Evolutionary conservation across 257 asterid genomes (phyloP), one percentile per base, ranked within the genome.

Genomic region (Apocynum venetum): DNA sequence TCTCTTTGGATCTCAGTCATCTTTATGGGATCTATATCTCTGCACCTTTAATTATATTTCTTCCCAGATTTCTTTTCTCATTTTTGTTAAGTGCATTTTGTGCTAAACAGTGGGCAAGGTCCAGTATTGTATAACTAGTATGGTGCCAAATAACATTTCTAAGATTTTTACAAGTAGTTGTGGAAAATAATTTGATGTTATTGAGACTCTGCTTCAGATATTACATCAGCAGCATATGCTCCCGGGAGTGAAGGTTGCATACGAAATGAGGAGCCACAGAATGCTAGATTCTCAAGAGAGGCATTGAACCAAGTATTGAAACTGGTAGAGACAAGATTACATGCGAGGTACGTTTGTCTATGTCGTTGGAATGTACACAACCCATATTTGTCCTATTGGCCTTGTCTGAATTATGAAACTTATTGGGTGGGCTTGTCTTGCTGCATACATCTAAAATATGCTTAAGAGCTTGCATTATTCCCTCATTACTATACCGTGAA

Each of bases 301-400:
- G 90, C 89, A 75, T 80, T 91, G 81, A 49, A 84, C 25, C 87
- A 89, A 75, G 87, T 96, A 57, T 78, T 82, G 82, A 86, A 80
- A 73, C 71, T 83, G 83, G 90, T 89, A 82, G 97, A 93, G 78
- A 82, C 96, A 7, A 83, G 77, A 79, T 20, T 83, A 82, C 83
- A 84, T 75, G 60, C 84, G 25, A 89, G 97, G 99, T 94, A 88
- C 77, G 77, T 81, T 46, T 74, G 64, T 70, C 68, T 78, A 63
- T 12, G 52, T 60, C 43, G 44, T 13, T 20, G 61, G 38, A 66
- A 52, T 68, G 25, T 49, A 55, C 31, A 19, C 20, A 57, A 57
- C 64, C 63, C 64, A 19, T 56, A 56, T 56, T 6, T 19, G 8
- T 35, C 31, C 31, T 4, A 44, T 69, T 44, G 55, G n/a, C 20